Evolutionary conservation across 2,329 filamentous ascomycete genomes (phyloP).

Genomic region (Polytolypa hystricis): DNA sequence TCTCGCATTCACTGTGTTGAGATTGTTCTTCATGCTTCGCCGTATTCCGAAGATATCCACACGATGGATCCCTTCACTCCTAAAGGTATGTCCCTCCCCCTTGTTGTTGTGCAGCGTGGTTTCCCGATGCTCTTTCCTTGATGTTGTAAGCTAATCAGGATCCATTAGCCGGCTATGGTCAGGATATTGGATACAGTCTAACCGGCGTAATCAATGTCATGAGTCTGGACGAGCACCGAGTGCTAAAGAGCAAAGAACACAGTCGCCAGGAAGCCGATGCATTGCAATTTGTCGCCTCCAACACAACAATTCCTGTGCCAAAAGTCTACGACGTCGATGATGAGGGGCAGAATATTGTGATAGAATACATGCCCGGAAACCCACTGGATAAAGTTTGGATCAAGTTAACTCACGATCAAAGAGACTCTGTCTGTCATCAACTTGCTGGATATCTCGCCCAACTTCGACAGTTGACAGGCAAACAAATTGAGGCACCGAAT

Average conservation of each 20-base stretch:
- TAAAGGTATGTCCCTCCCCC: not conserved
- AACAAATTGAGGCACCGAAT: conserved; percentile 6
- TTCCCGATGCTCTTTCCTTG: not conserved
- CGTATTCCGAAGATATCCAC: too few species aligned
- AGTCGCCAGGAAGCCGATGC: conserved; percentile 1
- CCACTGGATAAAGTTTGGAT: conserved; percentile 3
- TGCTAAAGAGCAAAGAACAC: not conserved
- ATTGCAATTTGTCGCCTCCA: conserved; percentile 3
- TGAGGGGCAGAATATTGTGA: not conserved
- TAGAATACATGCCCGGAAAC: conserved; percentile 3
- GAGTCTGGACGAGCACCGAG: conserved; percentile 3
- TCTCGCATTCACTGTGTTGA: too few species aligned
- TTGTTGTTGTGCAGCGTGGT: not conserved
- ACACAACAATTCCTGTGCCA: conserved; percentile 4
- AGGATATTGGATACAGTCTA: not conserved
- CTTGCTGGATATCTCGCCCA: conserved; percentile 3
- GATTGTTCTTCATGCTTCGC: too few species aligned
- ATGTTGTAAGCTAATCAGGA: not conserved
- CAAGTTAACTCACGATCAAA: not conserved
- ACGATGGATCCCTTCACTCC: conserved; percentile 3
- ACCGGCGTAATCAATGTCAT: not conserved
- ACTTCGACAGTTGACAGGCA: conserved; percentile 1
- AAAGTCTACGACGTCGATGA: not conserved
- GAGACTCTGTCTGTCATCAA: not conserved
- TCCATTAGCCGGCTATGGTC: conserved; percentile 3